Evolutionary conservation across 1,284 basidiomycete genomes (phyloP), one percentile per base, ranked within the genome.

Genomic region (Apiotrichum gracile): DNA sequence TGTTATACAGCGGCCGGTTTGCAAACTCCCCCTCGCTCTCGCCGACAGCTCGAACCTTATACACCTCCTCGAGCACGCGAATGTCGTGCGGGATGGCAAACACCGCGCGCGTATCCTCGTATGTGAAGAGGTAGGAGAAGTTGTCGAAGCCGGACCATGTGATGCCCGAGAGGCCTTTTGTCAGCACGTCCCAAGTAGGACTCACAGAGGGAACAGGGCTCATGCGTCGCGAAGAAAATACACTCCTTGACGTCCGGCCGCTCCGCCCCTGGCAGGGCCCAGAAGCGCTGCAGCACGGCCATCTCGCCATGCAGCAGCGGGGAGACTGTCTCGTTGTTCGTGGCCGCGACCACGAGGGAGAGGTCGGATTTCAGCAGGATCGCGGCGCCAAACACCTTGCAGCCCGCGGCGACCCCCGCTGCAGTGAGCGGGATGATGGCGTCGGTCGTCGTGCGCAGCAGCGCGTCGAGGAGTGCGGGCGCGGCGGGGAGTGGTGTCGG

Each of bases 61-160:
- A 67, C 2, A 66, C 64, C 52, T 61, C 59, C 48, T 67, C 63
- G 17, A 67, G 49, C 27, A 67, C 65, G 27, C 41, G 49, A 49
- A 67, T 65, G 50, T 67, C 65, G 42, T 67, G 60, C 12, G 65
- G 65, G 39, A 67, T 67, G 8, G 56, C 52, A 46, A 67, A 67
- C 3, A 59, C 49, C 37, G 61, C 62, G 26, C 62, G 47, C 21
- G 65, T 67, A 21, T 67, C 62, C 33, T 61, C 56, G 41, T 67
- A 64, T 25, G 62, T 64, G 62, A 63, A 67, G 9, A 67, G 42
- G 56, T 57, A 65, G 40, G 62, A 55, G 48, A 47, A 42, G 38
- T 67, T 67, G 48, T 67, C 65, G 48, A 67, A 67, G 0, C 65
- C 65, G 8, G 54, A 51, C 65, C 65, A 67, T 1, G 65, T 67